These are phyloP conservation scores for Oryza officinalis DNA, from an alignment of 176 grass and related monocot species.

Conservation along the genomic window DNA sequence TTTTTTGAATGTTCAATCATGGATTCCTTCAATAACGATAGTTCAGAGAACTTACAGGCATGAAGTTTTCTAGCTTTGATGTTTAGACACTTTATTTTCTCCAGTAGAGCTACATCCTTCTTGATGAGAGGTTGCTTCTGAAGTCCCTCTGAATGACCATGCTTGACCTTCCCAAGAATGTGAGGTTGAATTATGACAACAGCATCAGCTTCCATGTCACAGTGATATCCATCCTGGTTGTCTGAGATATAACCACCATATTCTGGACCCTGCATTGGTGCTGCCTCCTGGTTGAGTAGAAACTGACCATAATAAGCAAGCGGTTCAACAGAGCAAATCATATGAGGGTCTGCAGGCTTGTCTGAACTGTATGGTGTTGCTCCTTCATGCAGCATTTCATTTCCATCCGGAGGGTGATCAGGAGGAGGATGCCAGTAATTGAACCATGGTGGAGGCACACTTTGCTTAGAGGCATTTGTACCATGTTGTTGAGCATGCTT, in stretches of 20 bases:
- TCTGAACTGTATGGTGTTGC: slow-evolving; percentile 35
- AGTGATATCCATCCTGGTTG: slow-evolving; percentile 31
- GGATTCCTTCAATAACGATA: slow-evolving; percentile 41
- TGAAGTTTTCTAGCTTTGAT: slow-evolving; percentile 63
- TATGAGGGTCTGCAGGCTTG: slow-evolving; percentile 39
- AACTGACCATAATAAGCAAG: slow-evolving; percentile 50
- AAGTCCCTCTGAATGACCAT: slow-evolving; percentile 23
- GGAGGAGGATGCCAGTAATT: slow-evolving; percentile 58
- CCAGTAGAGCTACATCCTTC: slow-evolving; percentile 58
- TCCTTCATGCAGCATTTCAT: slow-evolving; percentile 47
- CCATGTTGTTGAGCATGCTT: slow-evolving; percentile 31
- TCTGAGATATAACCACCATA: slow-evolving; percentile 35
- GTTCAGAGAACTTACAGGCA: slow-evolving; percentile 27
- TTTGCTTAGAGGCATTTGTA: slow-evolving; percentile 25
- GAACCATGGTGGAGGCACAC: slow-evolving; percentile 39
- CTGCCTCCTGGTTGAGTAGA: slow-evolving; percentile 37
- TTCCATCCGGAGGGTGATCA: slow-evolving; percentile 50
- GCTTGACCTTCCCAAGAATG: slow-evolving; percentile 39
- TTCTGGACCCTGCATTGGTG: slow-evolving; percentile 22
- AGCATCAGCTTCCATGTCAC: slow-evolving; percentile 45
- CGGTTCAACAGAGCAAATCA: slow-evolving; percentile 45
- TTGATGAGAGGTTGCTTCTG: slow-evolving; percentile 52
- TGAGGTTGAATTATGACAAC: slow-evolving; percentile 44
- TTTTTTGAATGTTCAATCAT: slow-evolving; percentile 23
- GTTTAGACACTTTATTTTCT: slow-evolving; percentile 82